A percentile compares a stretch with the other conserved stretches of the same genome.
phyloP scores from a whole-genome alignment of 2,329 filamentous ascomycete genomes.

The Knoxdaviesia capensis region DNA sequence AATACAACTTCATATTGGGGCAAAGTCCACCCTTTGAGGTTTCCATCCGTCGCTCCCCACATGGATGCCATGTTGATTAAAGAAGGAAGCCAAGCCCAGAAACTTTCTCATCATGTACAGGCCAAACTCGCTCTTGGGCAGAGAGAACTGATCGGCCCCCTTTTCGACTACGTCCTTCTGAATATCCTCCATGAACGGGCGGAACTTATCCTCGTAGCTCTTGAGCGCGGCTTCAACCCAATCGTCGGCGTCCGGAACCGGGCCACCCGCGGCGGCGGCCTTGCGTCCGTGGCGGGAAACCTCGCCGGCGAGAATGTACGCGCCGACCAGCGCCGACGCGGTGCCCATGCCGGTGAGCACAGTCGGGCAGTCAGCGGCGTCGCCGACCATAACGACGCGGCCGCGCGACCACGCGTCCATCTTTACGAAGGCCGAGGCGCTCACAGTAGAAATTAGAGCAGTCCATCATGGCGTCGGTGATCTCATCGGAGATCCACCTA shows the following conservation, averaged over 20 bases:
- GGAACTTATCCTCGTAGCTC: conserved; percentile 4
- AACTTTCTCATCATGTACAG: too few species aligned
- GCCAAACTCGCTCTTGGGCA: too few species aligned
- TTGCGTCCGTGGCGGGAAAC: conserved; percentile 8
- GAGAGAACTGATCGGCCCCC: too few species aligned
- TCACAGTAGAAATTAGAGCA: conserved; percentile 22
- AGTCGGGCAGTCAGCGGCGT: conserved; percentile 24
- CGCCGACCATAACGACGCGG: conserved; percentile 24
- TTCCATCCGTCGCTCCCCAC: too few species aligned
- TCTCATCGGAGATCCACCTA: conserved; percentile 18
- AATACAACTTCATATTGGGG: too few species aligned
- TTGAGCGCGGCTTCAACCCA: conserved; percentile 1
- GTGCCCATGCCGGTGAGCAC: conserved; percentile 25
- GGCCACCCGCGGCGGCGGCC: too few species aligned
- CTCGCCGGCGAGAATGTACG: conserved; percentile 30
- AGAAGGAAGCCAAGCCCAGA: too few species aligned
- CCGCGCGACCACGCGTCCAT: conserved; percentile 13
- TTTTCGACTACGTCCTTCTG: too few species aligned
- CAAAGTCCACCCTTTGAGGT: too few species aligned
- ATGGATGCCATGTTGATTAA: too few species aligned
- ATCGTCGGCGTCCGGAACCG: not conserved
- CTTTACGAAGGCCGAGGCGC: conserved; percentile 12
- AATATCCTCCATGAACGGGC: too few species aligned
- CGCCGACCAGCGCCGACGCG: conserved; percentile 19
- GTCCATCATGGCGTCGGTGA: conserved; percentile 11